phyloP scores from a whole-genome alignment of 306 rosid genomes.

The Prunus mume region DNA sequence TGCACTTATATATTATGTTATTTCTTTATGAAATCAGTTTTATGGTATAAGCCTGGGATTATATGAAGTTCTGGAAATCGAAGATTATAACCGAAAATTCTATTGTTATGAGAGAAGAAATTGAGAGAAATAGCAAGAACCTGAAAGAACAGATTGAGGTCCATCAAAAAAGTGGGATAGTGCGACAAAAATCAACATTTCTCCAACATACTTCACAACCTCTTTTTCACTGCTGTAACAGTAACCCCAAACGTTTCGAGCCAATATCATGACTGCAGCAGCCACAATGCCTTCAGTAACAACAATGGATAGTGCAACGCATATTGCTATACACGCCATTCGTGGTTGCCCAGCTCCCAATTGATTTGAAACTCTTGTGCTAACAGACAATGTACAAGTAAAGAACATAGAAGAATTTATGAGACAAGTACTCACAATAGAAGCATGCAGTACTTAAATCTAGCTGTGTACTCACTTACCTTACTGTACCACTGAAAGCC shows the following conservation, averaged over 20 bases:
- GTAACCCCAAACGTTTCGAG: slow-evolving; percentile 42
- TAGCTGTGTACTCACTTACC: slow-evolving; percentile 16
- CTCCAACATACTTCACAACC: slow-evolving; percentile 31
- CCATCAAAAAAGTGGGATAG: slow-evolving; percentile 45
- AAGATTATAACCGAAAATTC: neutral
- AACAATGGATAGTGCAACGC: slow-evolving; percentile 30
- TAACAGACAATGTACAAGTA: slow-evolving; percentile 2
- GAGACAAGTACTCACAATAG: neutral
- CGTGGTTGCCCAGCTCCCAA: slow-evolving; percentile 40
- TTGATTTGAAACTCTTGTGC: slow-evolving; percentile 46
- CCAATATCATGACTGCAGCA: slow-evolving; percentile 28
- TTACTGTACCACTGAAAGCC: slow-evolving; percentile 36
- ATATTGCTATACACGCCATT: slow-evolving; percentile 23
- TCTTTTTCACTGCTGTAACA: slow-evolving; percentile 40
- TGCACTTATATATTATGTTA: too few species aligned
- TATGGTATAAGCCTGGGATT: neutral
- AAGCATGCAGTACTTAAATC: neutral
- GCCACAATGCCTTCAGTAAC: slow-evolving; percentile 25
- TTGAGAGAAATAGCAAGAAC: neutral
- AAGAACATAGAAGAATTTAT: neutral
- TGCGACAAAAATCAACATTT: slow-evolving; percentile 37
- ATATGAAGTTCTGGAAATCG: neutral
- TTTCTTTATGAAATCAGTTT: neutral
- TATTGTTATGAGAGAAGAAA: neutral
- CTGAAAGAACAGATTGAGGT: slow-evolving; percentile 40